phyloP scores from a whole-genome alignment of 139 green algal species.

The Spirogloea muscicola region DNA sequence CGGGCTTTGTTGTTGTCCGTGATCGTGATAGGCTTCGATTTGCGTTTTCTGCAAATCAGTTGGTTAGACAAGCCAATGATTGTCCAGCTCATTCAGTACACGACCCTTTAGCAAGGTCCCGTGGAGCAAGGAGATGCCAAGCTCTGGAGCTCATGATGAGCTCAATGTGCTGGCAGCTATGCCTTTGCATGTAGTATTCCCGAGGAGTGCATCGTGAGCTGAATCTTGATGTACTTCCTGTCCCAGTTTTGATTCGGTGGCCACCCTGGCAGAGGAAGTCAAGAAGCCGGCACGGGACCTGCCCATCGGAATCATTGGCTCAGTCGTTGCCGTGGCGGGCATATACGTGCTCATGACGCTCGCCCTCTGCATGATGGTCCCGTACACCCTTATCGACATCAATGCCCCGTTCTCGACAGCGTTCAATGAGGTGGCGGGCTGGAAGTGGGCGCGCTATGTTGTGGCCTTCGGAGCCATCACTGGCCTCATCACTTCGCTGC shows the following conservation, averaged over 20 bases:
- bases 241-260: conserved; percentile 61
- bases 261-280: conserved; percentile 67
- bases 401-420: conserved; percentile 53
- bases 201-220: too few species aligned
- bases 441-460: conserved; percentile 31
- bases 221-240: too few species aligned
- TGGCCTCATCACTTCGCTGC: conserved; percentile 40
- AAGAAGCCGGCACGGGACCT: conserved; percentile 55
- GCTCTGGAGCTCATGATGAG: too few species aligned
- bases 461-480: conserved; percentile 39
- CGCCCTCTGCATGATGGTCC: conserved; percentile 56
- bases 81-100: too few species aligned
- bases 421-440: conserved; percentile 36
- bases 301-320: conserved; percentile 62
- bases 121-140: too few species aligned
- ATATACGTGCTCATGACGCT: conserved; percentile 60
- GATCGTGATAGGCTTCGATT: too few species aligned
- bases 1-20: too few species aligned
- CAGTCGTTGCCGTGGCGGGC: conserved; percentile 54
- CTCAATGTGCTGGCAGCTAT: too few species aligned
- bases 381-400: conserved; percentile 49
- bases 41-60: too few species aligned
- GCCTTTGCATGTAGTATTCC: too few species aligned
- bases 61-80: too few species aligned
- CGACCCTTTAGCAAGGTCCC: too few species aligned